Evolutionary conservation across 2,329 filamentous ascomycete species (phyloP).

Genomic region (Colletotrichum tabaci): DNA sequence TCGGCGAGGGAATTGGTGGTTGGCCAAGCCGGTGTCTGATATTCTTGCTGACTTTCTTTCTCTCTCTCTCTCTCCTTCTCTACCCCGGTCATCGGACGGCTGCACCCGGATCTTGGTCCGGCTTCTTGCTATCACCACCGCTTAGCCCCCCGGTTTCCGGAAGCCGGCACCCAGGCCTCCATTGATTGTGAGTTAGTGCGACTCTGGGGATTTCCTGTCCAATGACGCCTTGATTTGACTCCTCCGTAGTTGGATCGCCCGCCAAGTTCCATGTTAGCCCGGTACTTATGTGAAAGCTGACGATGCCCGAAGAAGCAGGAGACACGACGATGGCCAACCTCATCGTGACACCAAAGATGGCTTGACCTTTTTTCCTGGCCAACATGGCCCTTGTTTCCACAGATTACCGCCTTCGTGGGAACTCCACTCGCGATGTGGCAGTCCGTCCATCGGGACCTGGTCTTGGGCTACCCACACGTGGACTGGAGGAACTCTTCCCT

Average conservation of each 20-base stretch:
- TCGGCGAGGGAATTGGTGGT: background rate
- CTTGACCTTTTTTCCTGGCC: slow-evolving; percentile 2
- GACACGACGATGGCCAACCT: slow-evolving; percentile 15
- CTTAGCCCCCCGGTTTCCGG: background rate
- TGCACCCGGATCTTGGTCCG: background rate
- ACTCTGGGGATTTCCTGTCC: background rate
- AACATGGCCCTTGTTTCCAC: background rate
- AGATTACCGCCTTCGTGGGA: slow-evolving; percentile 17
- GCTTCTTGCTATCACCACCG: background rate
- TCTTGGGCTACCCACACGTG: slow-evolving; percentile 24
- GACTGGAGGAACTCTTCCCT: background rate
- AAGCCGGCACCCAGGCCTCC: slow-evolving; percentile 18
- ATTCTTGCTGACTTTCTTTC: background rate
- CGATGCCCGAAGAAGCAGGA: slow-evolving; percentile 42
- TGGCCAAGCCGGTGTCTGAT: slow-evolving; percentile 21
- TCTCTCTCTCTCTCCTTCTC: no score
- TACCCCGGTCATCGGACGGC: background rate
- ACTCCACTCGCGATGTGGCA: no score
- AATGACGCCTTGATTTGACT: slow-evolving; percentile 7
- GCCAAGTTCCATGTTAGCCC: slow-evolving; percentile 19
- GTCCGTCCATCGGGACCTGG: slow-evolving; percentile 1
- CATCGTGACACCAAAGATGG: background rate
- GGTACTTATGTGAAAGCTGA: slow-evolving; percentile 22
- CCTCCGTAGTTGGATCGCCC: slow-evolving; percentile 20
- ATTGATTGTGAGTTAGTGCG: background rate